These are phyloP conservation scores for Nepenthes mirabilis DNA, from an alignment of 148 eudicot species.

Conservation along the genomic window DNA sequence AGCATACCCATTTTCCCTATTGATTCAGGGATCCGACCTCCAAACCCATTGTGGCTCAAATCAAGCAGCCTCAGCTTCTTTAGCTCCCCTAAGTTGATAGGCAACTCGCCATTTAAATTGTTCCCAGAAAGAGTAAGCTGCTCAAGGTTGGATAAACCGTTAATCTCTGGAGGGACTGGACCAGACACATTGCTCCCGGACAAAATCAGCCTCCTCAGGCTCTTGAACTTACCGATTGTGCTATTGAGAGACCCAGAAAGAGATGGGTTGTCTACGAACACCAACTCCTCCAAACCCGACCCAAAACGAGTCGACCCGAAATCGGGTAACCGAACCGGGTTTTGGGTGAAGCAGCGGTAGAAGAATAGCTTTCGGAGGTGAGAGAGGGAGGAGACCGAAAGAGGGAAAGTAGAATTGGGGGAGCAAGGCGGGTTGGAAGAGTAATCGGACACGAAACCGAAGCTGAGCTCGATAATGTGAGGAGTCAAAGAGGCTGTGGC, in stretches of 20 bases:
- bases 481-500: constrained; percentile 5
- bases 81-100: constrained; percentile 18
- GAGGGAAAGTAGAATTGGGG: constrained; percentile 26
- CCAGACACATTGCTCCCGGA: constrained; percentile 56
- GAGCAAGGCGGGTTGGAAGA: constrained; percentile 63
- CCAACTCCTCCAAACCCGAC: constrained; percentile 46
- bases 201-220: constrained; percentile 42
- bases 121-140: constrained; percentile 56
- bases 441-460: constrained; percentile 63
- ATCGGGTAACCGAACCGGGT: constrained; percentile 20
- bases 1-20: constrained; percentile 26
- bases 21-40: constrained; percentile 39
- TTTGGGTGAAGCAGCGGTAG: constrained; percentile 54
- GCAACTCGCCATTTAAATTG: constrained; percentile 20
- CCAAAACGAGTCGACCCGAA: constrained; percentile 6
- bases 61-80: constrained; percentile 48
- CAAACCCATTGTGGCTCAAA: constrained; percentile 41
- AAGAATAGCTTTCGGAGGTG: constrained; percentile 60
- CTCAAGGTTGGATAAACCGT: constrained; percentile 26
- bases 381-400: constrained; percentile 23
- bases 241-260: constrained; percentile 37
- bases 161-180: constrained; percentile 36
- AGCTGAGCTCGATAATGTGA: constrained; percentile 46
- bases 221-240: constrained; percentile 15
- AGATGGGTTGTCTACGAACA: constrained; percentile 54